A percentile compares a stretch with the other conserved stretches of the same genome.
Evolutionary conservation across 2,329 filamentous ascomycete genomes (phyloP).

Genomic region (Alternaria rosae): DNA sequence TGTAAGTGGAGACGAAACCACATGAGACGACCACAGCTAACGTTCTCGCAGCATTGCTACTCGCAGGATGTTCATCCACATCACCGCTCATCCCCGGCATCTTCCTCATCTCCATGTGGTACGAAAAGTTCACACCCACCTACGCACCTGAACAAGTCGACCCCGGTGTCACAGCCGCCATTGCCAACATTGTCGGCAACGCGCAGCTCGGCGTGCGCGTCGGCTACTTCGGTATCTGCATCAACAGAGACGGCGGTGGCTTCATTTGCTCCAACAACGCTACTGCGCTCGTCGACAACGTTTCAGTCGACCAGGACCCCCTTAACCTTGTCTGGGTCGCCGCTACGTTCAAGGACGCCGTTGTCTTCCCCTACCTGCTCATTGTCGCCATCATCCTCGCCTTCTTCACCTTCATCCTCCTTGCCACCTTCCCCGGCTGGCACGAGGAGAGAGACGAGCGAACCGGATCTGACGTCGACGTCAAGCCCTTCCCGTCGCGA

Average conservation of each 20-base stretch:
- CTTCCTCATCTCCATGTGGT: conserved; percentile 98
- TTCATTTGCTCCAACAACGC: conserved; percentile 99
- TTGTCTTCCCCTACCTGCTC: conserved; percentile 97
- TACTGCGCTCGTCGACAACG: conserved; percentile 86
- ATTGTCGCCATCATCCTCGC: conserved; percentile 98
- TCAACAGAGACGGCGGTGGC: conserved; percentile 86
- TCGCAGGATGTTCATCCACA: conserved; percentile 96
- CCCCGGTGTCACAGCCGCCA: conserved; percentile 83
- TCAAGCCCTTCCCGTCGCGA: conserved; percentile 92
- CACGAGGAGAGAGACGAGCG: conserved; percentile 85
- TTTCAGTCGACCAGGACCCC: conserved; percentile 90
- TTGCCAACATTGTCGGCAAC: conserved; percentile 86
- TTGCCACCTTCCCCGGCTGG: conserved; percentile 97
- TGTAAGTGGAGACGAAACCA: conserved; percentile 68
- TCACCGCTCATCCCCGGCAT: conserved; percentile 94
- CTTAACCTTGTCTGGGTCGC: conserved; percentile 98
- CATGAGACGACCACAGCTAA: conserved; percentile 27
- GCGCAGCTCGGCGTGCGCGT: conserved; percentile 89
- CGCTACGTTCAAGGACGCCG: conserved; percentile 96
- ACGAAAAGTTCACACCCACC: conserved; percentile 81
- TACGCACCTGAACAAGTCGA: conserved; percentile 90
- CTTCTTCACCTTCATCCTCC: conserved; percentile 91
- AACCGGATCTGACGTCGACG: conserved; percentile 81
- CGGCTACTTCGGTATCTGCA: conserved; percentile 97
- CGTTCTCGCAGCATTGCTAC: conserved; percentile 72